These are phyloP conservation scores for Wickerhamiella bombiphila DNA, from an alignment of 805 yeast genomes.

Conservation along the genomic window DNA sequence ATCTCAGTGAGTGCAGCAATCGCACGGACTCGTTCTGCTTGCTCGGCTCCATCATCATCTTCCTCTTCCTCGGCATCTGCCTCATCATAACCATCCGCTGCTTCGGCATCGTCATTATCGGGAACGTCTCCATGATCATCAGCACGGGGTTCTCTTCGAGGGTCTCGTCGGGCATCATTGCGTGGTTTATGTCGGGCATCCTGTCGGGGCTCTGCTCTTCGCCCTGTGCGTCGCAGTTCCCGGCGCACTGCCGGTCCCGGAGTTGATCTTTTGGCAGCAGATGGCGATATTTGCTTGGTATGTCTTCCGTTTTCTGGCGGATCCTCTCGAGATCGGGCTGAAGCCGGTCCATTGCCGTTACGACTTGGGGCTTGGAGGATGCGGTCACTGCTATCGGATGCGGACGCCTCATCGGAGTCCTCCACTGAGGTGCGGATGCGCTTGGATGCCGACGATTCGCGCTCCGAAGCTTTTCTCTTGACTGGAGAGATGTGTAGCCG, in stretches of 20 bases:
- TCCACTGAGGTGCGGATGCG: neutral
- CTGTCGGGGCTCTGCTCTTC: slow-evolving; percentile 4
- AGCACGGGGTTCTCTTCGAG: slow-evolving; percentile 4
- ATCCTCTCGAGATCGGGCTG: neutral
- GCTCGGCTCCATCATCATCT: slow-evolving; percentile 21
- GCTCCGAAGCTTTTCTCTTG: slow-evolving; percentile 6
- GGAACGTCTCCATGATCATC: slow-evolving; percentile 17
- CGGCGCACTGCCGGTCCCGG: neutral
- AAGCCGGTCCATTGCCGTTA: neutral
- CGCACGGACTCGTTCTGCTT: slow-evolving; percentile 43
- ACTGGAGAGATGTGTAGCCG: slow-evolving; percentile 46
- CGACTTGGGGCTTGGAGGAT: no score
- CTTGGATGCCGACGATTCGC: neutral
- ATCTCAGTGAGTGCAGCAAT: slow-evolving; percentile 60
- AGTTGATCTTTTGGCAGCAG: neutral
- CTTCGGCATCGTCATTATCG: slow-evolving; percentile 17
- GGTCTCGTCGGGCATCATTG: no score
- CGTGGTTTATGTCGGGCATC: no score
- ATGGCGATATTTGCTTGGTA: neutral
- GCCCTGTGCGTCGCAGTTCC: neutral
- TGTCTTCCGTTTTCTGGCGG: neutral
- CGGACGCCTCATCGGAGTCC: neutral
- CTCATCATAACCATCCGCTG: slow-evolving; percentile 15
- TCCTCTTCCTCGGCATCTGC: slow-evolving; percentile 15
- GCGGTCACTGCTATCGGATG: no score